Evolutionary conservation across 164 flowering plant species (phyloP), one percentile per base, ranked within the genome.

Genomic region (Annona squamosa): DNA sequence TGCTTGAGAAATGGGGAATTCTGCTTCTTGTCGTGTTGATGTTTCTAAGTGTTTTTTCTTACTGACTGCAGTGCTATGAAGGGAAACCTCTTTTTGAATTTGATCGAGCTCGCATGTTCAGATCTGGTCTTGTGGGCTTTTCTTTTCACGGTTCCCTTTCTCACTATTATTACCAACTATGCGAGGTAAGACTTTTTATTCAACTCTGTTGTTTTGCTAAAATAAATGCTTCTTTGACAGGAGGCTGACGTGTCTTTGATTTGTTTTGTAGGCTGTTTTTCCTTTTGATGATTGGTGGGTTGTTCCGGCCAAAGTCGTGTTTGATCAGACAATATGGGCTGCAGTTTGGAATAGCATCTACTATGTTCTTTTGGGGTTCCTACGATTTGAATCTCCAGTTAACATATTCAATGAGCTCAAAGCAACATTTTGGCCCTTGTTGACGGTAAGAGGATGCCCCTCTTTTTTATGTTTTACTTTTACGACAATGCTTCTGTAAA

Each of bases 261-360:
- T 74, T 26, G 65, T 65, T 65, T 75, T 80, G 6, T 85, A 91
- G 99, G 89, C 83, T 67, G 86, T 95, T 70, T 87, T 95, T 66
- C 99, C 99, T 48, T 91, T 85, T 56, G 82, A 91, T 18, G 97
- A 85, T 69, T 93, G 98, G 99, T 95, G 99, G 98, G 98, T 87
- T 67, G 94, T 95, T 80, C 98, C 94, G 74, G 92, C 84, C 2
- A 95, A 95, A 83, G 97, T 95, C 42, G 87, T 77, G 37, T 90
- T 95, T 76, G 99, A 95, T 76, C 99, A 95, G 80, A 93, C 98
- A 46, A 81, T 77, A 5, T 95, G 99, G 99, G 68, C 98, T 1
- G 97, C 89, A 13, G 16, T 91, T 74, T 95, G 99, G 98, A 95
- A 95, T 81, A 90, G 92, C 83, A 89, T 95, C 69, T 95, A 95